Base-by-base conservation (phyloP, 345 rosid genomes). In the Cardiospermum halicacabum region DNA sequence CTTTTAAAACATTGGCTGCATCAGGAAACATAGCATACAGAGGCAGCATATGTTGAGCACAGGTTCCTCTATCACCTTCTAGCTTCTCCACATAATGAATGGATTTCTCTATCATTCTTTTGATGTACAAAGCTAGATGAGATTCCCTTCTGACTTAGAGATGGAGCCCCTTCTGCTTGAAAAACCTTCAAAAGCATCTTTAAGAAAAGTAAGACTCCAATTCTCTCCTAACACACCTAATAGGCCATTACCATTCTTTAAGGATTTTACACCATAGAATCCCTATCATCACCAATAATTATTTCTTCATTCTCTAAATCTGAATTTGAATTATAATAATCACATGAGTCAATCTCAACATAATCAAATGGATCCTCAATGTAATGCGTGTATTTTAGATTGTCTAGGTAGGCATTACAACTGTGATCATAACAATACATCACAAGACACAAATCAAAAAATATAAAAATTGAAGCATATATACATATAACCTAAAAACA, bases 11-110 rank as follows among this genome's bases (percentile, higher is more conserved):
- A n/a, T n/a, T n/a, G n/a, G n/a, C n/a, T n/a, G n/a, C n/a, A n/a
- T n/a, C 87, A 62, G 98, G 84, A 65, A 92, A 83, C 91, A 88
- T 89, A 7, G 98, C 98, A 64, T 86, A 92, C 60, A 92, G 96
- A 26, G 98, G 98, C 58, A 89, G 80, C 62, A 89, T 92, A 50
- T 66, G 78, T 72, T 89, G 58, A 8, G 76, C 22, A 56, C 53
- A 25, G 47, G n/a, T 24, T 47, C 69, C 70, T 64, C 50, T 73
- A 67, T 65, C 36, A 65, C 70, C 75, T 24, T 58, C 73, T 5
- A 25, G 63, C 25, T 60, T 74, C 71, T 69, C 77, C 61, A 62
- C 68, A 27, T 7, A 40, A 53, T 53, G n/a, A 56, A 51, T 65
- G 18, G 61, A 19, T 55, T 64, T 78, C 70, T 73, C 80, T 18